Percentiles rank a stretch among this genome's conserved stretches.
These are phyloP conservation scores for Pseudogymnoascus sp. DNA, from an alignment of 2,329 filamentous ascomycete genomes.

Conservation along the genomic window DNA sequence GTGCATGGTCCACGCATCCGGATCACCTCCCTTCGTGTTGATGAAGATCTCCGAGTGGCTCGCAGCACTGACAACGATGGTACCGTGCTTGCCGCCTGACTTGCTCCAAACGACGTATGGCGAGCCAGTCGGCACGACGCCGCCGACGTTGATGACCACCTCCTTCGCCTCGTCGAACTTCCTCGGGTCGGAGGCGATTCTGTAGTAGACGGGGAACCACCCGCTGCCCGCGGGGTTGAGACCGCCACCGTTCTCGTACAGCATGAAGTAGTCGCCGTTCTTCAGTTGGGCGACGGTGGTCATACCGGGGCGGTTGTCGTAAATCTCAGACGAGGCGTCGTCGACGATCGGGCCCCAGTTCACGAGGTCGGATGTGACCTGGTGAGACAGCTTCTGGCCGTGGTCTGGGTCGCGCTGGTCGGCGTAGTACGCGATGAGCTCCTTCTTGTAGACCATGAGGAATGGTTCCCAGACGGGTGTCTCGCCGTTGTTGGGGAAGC, in stretches of 20 bases:
- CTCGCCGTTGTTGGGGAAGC: slow-evolving; percentile 50
- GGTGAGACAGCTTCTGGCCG: slow-evolving; percentile 60
- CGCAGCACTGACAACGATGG: slow-evolving; percentile 25
- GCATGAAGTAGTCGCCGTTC: slow-evolving; percentile 48
- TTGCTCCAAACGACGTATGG: slow-evolving; percentile 27
- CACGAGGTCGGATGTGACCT: slow-evolving; percentile 46
- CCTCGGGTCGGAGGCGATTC: slow-evolving; percentile 25
- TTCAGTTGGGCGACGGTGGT: slow-evolving; percentile 50
- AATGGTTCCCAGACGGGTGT: slow-evolving; percentile 69
- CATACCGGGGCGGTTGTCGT: slow-evolving; percentile 60
- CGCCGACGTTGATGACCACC: slow-evolving; percentile 22
- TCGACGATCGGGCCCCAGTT: slow-evolving; percentile 51
- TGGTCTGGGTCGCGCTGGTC: slow-evolving; percentile 58
- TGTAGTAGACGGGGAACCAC: slow-evolving; percentile 28
- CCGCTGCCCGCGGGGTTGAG: slow-evolving; percentile 14
- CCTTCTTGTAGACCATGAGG: slow-evolving; percentile 47
- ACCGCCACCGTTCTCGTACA: slow-evolving; percentile 45
- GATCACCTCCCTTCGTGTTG: slow-evolving; percentile 25
- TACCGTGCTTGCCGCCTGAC: slow-evolving; percentile 25
- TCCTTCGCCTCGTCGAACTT: slow-evolving; percentile 21
- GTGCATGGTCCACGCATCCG: slow-evolving; percentile 23
- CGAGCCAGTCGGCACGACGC: slow-evolving; percentile 23
- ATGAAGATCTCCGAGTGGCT: slow-evolving; percentile 23
- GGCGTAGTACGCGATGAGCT: slow-evolving; percentile 59
- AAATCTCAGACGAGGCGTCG: slow-evolving; percentile 54